These are phyloP conservation scores for Aspergillus neoniger DNA, from an alignment of 2,329 filamentous ascomycete species.

Conservation along the genomic window DNA sequence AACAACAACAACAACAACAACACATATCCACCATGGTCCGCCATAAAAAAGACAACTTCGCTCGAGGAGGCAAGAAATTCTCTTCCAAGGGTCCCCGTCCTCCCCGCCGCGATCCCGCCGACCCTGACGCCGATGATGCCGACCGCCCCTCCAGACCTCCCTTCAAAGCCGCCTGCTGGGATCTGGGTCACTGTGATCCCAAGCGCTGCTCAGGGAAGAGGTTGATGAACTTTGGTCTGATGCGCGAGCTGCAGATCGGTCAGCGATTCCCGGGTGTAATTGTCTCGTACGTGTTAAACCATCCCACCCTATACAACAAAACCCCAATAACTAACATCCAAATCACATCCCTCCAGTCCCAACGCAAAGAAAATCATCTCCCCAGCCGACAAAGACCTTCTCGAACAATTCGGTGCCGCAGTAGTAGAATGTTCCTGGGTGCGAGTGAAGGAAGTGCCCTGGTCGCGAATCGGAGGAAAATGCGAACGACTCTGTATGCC, in stretches of 20 bases:
- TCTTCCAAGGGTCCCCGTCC: conserved; percentile 58
- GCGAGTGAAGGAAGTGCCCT: conserved; percentile 85
- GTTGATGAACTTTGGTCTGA: conserved; percentile 86
- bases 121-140: conserved; percentile 36
- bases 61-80: conserved; percentile 71
- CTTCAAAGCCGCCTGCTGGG: conserved; percentile 97
- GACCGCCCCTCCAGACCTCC: conserved; percentile 39
- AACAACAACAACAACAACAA: not conserved
- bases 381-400: conserved; percentile 75
- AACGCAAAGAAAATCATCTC: conserved; percentile 87
- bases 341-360: conserved; percentile 50
- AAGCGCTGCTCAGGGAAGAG: conserved; percentile 96
- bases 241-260: conserved; percentile 88
- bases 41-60: conserved; percentile 87
- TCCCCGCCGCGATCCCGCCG: conserved; percentile 46
- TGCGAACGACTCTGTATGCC: conserved; percentile 72
- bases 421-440: conserved; percentile 99
- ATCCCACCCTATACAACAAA: no score
- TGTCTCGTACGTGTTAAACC: conserved; percentile 62
- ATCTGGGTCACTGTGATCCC: conserved; percentile 94
- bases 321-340: not conserved
- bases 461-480: conserved; percentile 86
- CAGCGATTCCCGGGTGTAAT: conserved; percentile 91
- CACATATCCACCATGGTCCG: conserved; percentile 71
- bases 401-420: conserved; percentile 87